These are phyloP conservation scores for Blastobotrys peoriensis DNA, from an alignment of 805 yeast genomes.

Conservation along the genomic window DNA sequence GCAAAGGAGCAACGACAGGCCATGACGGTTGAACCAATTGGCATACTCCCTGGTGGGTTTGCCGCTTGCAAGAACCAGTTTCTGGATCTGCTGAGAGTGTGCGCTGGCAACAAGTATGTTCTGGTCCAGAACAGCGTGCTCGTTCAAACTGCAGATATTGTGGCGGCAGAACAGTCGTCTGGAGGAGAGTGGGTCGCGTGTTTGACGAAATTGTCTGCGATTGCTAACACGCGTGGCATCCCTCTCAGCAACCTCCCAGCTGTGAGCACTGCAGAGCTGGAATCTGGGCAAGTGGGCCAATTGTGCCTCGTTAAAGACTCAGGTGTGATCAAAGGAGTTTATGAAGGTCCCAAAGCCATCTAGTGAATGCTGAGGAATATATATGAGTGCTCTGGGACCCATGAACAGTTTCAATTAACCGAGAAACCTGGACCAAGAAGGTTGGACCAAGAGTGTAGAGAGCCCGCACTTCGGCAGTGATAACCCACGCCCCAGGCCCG, in stretches of 20 bases:
- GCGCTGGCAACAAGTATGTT: background rate
- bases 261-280: background rate
- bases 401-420: too few species aligned
- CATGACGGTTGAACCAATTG: background rate
- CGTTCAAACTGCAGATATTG: background rate
- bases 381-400: too few species aligned
- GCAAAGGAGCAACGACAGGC: background rate
- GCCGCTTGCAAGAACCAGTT: background rate
- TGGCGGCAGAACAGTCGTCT: background rate
- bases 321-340: background rate
- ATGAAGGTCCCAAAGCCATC: too few species aligned
- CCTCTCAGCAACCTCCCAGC: background rate
- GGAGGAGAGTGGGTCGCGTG: background rate
- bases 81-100: background rate
- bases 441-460: too few species aligned
- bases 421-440: too few species aligned
- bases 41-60: background rate
- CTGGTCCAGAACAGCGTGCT: background rate
- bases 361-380: too few species aligned
- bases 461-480: too few species aligned
- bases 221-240: background rate
- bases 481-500: too few species aligned
- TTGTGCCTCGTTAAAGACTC: background rate
- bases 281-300: background rate
- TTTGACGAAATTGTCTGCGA: background rate